Evolutionary conservation across 306 rosid genomes (phyloP), one percentile per base, ranked within the genome.

Genomic region (Begonia masoniana): DNA sequence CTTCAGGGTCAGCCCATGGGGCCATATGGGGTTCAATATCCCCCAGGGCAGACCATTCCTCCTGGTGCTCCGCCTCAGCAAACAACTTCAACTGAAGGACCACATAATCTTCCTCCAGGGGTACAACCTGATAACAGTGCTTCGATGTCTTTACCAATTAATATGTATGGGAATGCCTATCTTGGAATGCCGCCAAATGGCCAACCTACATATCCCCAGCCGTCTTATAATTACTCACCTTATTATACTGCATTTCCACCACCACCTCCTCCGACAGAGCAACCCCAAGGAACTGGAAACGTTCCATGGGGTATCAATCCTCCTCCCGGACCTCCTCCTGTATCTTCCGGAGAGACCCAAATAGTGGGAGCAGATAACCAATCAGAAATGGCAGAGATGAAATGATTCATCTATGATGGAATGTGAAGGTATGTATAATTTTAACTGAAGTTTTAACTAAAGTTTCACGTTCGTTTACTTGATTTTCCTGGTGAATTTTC

Each of bases 381-480:
- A 71, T 92, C 86, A 36, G 99, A 92, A 75, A 92, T 92, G 99
- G 83, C 94, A 21, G 96, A 92, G 83, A 86, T 84, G 84, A 92
- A 86, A 69, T 92, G 82, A 92, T 65, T 23, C 11, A 16, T 68
- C 58, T 61, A 31, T 9, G 51, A 35, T 59, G 15, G 10, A 13
- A 31, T 12, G n/a, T 51, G 68, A 68, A 73, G 92, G 94, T 88
- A 66, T 48, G 78, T 60, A 31, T 2, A 31, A 0, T 31, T 31
- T 31, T 7, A 31, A 31, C 36, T 26, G 6, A 26, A 26, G 36
- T 26, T 26, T 26, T 4, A 26, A 26, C 39, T 31, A 31, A 31
- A 5, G 8, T 31, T 31, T 31, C 39, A 6, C 5, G 39, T 31
- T 31, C 9, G 9, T 31, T 31, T 31, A 31, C 39, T 31, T 31